Conservation (phyloP, 345 rosid species). For the Populus pruinosa region DNA sequence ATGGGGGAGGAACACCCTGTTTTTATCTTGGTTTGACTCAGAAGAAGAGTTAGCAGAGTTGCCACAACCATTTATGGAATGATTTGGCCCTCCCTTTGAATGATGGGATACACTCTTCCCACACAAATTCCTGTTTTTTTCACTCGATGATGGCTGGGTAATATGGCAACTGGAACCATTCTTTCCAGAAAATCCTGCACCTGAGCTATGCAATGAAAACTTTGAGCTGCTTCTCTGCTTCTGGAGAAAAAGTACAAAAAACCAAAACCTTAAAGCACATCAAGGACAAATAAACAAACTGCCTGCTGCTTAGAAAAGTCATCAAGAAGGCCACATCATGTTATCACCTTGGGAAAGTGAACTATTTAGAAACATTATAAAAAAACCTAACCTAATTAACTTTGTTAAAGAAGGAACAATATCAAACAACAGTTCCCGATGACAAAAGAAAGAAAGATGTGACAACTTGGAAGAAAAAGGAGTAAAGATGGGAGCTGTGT, state of each 20-base stretch:
- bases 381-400: background rate
- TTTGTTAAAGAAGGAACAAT: background rate
- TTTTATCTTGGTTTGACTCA: conserved; percentile 22
- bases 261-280: background rate
- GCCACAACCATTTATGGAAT: conserved; percentile 9
- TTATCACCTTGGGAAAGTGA: background rate
- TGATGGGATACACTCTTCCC: conserved; percentile 29
- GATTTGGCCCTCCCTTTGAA: conserved; percentile 23
- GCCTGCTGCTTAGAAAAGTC: background rate
- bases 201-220: conserved; percentile 42
- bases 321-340: background rate
- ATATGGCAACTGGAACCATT: conserved; percentile 27
- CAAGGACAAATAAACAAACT: background rate
- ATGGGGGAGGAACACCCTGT: conserved; percentile 7
- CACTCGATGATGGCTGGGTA: conserved; percentile 22
- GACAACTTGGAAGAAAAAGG: background rate
- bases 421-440: background rate
- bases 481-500: background rate
- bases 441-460: background rate
- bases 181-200: conserved; percentile 48
- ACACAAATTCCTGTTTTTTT: conserved; percentile 24
- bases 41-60: conserved; percentile 24
- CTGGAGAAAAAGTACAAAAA: conserved; percentile 24
- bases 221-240: conserved; percentile 54
- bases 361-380: background rate